Evolutionary conservation across 2,329 filamentous ascomycete genomes (phyloP), one percentile per base, ranked within the genome.

Genomic region (Trichocomaceae sp.): DNA sequence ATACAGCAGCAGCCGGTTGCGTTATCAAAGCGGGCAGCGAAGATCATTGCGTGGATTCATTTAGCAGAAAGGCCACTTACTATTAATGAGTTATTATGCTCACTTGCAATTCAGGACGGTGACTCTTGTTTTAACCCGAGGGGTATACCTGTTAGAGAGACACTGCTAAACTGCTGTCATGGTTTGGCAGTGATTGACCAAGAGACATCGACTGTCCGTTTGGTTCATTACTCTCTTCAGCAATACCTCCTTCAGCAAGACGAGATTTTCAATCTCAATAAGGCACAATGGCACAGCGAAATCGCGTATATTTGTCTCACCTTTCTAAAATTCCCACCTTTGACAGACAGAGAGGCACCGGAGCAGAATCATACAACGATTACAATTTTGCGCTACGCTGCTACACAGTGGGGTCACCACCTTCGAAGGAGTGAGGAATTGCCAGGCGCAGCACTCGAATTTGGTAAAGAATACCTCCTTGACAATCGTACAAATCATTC

Each of bases 1-100:
- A 45, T 46, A 52, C 26, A 52, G 35, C 50, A 52, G 35, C 50
- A 52, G 42, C 41, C 50, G 19, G 8, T 37, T 37, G 26, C 50
- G 17, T 26, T 52, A 35, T 13, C 42, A 19, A 41, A 46, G 5
- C 50, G 42, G 15, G 50, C 39, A 10, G 29, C 23, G 13, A 47
- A 33, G 17, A 52, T 47, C 41, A 52, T 39, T 52, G 26, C 26
- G n/a, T 52, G 42, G 19, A 45, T 52, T 39, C 50, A 46, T 52
- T 47, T 52, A 46, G 26, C 50, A 52, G 41, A 47, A 47, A 29
- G 26, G n/a, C 47, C 22, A 37, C 26, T 49, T 20, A 35, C 47
- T 23, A 20, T 49, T 49, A 17, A 49, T 33, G 47, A 49, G 47
- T 23, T 49, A 22, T 49, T 49, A 37, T 33, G 47, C 47, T 49